Conservation (phyloP, 441 rosid species). For the Macaranga tanarius region DNA sequence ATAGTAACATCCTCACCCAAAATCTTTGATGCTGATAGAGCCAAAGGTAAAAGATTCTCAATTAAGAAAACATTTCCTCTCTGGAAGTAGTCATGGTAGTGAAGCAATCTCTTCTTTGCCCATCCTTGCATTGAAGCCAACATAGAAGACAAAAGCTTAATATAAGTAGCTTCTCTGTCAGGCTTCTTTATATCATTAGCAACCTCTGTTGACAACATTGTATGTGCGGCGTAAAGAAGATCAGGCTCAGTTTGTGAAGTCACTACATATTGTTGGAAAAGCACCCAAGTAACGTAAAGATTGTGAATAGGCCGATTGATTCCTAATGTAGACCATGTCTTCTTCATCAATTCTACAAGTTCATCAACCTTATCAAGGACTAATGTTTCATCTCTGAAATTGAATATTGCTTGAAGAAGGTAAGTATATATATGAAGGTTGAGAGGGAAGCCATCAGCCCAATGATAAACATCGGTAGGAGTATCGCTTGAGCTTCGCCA, state of each 20-base stretch:
- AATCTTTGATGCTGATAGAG: conserved; percentile 67
- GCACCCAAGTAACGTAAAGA: conserved; percentile 78
- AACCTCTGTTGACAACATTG: conserved; percentile 72
- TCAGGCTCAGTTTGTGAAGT: conserved; percentile 74
- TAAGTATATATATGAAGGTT: conserved; percentile 68
- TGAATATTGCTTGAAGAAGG: conserved; percentile 70
- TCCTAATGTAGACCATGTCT: conserved; percentile 88
- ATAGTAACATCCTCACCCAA: conserved; percentile 69
- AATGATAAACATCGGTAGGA: conserved; percentile 75
- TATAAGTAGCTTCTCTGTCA: conserved; percentile 63
- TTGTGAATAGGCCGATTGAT: conserved; percentile 72
- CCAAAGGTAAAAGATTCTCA: conserved; percentile 71
- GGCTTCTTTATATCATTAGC: conserved; percentile 68
- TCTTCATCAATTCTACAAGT: conserved; percentile 82
- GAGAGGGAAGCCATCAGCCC: conserved; percentile 94
- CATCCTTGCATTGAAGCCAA: conserved; percentile 75
- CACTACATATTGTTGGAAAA: conserved; percentile 71
- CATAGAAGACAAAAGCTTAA: conserved; percentile 55
- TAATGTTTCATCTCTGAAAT: conserved; percentile 68
- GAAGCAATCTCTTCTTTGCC: conserved; percentile 75
- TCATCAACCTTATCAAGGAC: conserved; percentile 93
- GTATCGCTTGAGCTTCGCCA: conserved; percentile 67
- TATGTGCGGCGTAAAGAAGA: conserved; percentile 66
- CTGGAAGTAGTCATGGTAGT: conserved; percentile 75
- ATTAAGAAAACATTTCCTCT: conserved; percentile 56